These are phyloP conservation scores for Coniochaeta ligniaria DNA, from an alignment of 2,329 filamentous ascomycete genomes.

Conservation along the genomic window DNA sequence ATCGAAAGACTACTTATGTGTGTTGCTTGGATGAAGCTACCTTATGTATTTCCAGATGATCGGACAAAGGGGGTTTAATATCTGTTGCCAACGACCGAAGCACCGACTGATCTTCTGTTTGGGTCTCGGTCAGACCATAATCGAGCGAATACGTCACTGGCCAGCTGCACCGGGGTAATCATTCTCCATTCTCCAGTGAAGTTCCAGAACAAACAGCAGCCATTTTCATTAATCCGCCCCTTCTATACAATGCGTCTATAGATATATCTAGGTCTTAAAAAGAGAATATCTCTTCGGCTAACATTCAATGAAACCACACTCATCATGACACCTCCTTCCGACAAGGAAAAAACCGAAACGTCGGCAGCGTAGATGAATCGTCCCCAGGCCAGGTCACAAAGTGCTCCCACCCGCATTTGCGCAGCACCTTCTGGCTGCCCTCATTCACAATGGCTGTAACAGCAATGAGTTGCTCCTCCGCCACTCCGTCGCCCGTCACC, in stretches of 20 bases:
- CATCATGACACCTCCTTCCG: slow-evolving; percentile 4
- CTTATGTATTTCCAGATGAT: background rate
- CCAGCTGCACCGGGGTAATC: too few species aligned
- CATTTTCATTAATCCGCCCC: background rate
- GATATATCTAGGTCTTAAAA: background rate
- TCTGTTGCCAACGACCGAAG: background rate
- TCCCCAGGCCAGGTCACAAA: slow-evolving; percentile 31
- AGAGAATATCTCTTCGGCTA: background rate
- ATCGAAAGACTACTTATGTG: background rate
- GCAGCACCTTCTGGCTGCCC: slow-evolving; percentile 48
- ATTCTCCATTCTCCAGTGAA: background rate
- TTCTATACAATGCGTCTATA: background rate
- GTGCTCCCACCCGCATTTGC: slow-evolving; percentile 46
- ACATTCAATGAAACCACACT: background rate
- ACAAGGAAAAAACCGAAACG: slow-evolving; percentile 15
- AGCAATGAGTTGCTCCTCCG: slow-evolving; percentile 36
- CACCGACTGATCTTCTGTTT: background rate
- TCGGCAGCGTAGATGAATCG: slow-evolving; percentile 17
- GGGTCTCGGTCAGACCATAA: background rate
- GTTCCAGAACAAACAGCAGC: too few species aligned
- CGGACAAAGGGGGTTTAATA: background rate
- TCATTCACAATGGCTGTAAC: slow-evolving; percentile 40
- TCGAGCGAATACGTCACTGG: background rate
- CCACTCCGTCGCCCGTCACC: slow-evolving; percentile 19
- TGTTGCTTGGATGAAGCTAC: background rate